phyloP scores from a whole-genome alignment of 2,329 filamentous ascomycete species.

The Alternaria gansuensis region DNA sequence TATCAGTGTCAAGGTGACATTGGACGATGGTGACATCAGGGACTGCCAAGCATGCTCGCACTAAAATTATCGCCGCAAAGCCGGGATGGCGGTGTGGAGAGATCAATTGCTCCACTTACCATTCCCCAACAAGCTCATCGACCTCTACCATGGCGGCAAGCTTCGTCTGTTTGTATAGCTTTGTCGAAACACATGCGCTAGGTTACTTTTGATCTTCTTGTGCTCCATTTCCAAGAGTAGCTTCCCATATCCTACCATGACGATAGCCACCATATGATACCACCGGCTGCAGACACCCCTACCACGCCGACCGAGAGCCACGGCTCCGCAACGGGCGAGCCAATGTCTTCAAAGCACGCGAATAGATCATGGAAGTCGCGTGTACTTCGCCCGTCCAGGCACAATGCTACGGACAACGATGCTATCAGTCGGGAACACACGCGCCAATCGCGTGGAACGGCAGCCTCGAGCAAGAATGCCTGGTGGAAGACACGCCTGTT shows the following conservation, averaged over 20 bases:
- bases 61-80: conserved; percentile 6
- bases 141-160: conserved; percentile 3
- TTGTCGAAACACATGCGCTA: not conserved
- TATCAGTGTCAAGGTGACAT: not conserved
- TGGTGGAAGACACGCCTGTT: conserved; percentile 83
- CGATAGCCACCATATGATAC: conserved; percentile 21
- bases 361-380: conserved; percentile 36
- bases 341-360: conserved; percentile 22
- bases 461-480: conserved; percentile 29
- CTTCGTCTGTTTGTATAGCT: not conserved
- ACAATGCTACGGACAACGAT: conserved; percentile 9
- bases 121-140: conserved; percentile 1
- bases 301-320: conserved; percentile 32
- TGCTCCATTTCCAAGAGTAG: not conserved
- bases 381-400: conserved; percentile 9
- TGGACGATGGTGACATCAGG: not conserved
- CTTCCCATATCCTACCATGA: too few species aligned
- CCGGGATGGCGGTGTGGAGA: conserved; percentile 5
- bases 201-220: not conserved
- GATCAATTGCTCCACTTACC: not conserved
- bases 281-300: conserved; percentile 30
- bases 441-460: conserved; percentile 25
- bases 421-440: conserved; percentile 30
- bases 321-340: conserved; percentile 28
- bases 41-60: not conserved